These are phyloP conservation scores for Vitis hybrid DNA, from an alignment of 177 flowering plant species.

Conservation along the genomic window DNA sequence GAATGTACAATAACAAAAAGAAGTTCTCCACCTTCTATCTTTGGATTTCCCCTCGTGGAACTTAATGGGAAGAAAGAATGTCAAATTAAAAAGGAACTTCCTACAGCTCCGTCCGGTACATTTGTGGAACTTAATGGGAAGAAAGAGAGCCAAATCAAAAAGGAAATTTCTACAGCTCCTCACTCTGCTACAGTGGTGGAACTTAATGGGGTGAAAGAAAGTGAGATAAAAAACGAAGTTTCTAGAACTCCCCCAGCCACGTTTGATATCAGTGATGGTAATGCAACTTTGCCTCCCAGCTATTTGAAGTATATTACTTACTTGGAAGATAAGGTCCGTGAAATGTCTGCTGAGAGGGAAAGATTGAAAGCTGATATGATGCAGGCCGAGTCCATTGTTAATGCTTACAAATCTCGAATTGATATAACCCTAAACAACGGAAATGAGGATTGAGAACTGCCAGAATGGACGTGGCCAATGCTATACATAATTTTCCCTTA, in stretches of 20 bases:
- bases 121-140: too few relatives aligned
- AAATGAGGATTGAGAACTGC: conserved; percentile 36
- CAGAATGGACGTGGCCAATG: background rate
- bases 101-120: too few relatives aligned
- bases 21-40: conserved; percentile 10
- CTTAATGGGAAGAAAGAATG: too few relatives aligned
- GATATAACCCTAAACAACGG: conserved; percentile 44
- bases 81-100: too few relatives aligned
- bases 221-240: background rate
- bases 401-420: conserved; percentile 49
- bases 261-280: conserved; percentile 27
- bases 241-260: conserved; percentile 16
- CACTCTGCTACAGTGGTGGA: conserved; percentile 21
- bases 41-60: conserved; percentile 25
- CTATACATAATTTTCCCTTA: too few relatives aligned
- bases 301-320: conserved; percentile 43
- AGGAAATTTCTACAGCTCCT: too few relatives aligned
- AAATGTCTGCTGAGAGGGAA: conserved; percentile 52
- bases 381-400: conserved; percentile 63
- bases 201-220: conserved; percentile 32
- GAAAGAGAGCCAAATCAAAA: too few relatives aligned
- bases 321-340: conserved; percentile 52
- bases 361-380: conserved; percentile 56
- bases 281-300: conserved; percentile 49
- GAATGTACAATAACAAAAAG: conserved; percentile 33